Base-by-base conservation (phyloP, 2,329 filamentous ascomycete genomes). In the Fusarium vanettenii region DNA sequence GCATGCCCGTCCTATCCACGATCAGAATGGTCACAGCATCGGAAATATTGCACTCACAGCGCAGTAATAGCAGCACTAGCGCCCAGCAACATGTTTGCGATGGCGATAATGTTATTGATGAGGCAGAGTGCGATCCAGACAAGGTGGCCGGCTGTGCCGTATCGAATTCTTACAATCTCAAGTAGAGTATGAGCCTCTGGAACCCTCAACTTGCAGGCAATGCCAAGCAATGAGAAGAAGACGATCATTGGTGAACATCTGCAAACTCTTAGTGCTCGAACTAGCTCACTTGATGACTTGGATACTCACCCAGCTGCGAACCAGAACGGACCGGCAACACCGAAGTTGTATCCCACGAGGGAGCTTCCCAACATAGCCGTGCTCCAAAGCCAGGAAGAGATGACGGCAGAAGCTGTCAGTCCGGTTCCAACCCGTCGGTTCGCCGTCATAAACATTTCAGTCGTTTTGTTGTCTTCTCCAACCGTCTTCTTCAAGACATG, bases 401-500 rank as follows among this genome's bases (percentile, higher is more conserved):
- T 85, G 1, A 89, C 87, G 8, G 88, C 87, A 0, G 87, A 89
- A 4, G 87, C 85, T 10, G 87, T 89, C 27, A 89, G 72, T 1
- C 88, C 88, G 0, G 87, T 87, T 2, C 85, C 83, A 1, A 89
- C 86, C 10, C 81, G 84, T 6, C 87, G 84, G 63, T 89, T 89
- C 3, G 87, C 87, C 0, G 86, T 87, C 84, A 89, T 89, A 75
- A 89, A 89, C 86, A 88, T 89, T 76, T 89, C 88, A 0, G 86
- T 88, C 22, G 86, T 88, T 25, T 82, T 82, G 64, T 88, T 89
- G 57, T 89, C 87, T 69, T 89, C 87, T 1, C 86, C 86, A 0
- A 85, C 82, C 0, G 86, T 88, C 39, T 80, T 84, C 70, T 87
- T 88, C n/a, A 89, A 73, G 3, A 87, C 64, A 9, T 81, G 82